Percentiles rank a stretch among this genome's conserved stretches.
phyloP scores from a whole-genome alignment of 192 early-diverging fungal genomes.

The Martensiomyces pterosporus region DNA sequence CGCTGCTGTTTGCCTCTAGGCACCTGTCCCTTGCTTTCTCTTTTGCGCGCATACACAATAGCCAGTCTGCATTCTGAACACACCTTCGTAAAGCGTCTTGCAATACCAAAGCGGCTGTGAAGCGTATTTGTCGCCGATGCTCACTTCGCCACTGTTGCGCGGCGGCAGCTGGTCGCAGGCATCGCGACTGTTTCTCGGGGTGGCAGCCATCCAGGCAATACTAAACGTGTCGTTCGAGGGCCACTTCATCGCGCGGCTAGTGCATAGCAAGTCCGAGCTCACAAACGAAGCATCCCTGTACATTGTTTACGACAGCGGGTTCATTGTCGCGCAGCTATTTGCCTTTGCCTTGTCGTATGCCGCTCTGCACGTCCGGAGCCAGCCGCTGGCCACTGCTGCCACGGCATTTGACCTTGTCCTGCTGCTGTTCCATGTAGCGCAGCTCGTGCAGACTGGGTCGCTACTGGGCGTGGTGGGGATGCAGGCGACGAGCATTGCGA shows the following conservation, averaged over 20 bases:
- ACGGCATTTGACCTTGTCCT: conserved; percentile 32
- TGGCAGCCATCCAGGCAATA: conserved; percentile 14
- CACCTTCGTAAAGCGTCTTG: too few relatives aligned
- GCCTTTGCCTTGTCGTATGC: conserved; percentile 12
- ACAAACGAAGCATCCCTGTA: conserved; percentile 12
- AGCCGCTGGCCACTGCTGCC: conserved; percentile 21
- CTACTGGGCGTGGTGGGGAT: conserved; percentile 8
- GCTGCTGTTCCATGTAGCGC: conserved; percentile 14
- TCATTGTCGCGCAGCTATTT: conserved; percentile 25
- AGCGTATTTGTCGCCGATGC: conserved; percentile 10
- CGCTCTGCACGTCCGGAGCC: conserved; percentile 22
- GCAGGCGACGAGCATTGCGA: conserved; percentile 18
- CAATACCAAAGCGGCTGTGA: too few relatives aligned
- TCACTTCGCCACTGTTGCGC: conserved; percentile 18
- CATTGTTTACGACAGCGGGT: conserved; percentile 24
- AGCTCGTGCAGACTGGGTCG: conserved; percentile 17
- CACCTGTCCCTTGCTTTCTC: too few relatives aligned
- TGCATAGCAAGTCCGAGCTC: too few relatives aligned
- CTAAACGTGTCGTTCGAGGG: conserved; percentile 23
- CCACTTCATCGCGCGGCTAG: conserved; percentile 17
- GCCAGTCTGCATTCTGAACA: too few relatives aligned
- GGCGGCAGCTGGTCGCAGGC: conserved; percentile 26
- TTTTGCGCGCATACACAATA: too few relatives aligned
- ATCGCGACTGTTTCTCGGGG: conserved; percentile 15
- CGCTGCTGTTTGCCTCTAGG: too few relatives aligned